Base-by-base conservation (phyloP, 2,329 filamentous ascomycete species). In the Paecilomyces variotii region DNA sequence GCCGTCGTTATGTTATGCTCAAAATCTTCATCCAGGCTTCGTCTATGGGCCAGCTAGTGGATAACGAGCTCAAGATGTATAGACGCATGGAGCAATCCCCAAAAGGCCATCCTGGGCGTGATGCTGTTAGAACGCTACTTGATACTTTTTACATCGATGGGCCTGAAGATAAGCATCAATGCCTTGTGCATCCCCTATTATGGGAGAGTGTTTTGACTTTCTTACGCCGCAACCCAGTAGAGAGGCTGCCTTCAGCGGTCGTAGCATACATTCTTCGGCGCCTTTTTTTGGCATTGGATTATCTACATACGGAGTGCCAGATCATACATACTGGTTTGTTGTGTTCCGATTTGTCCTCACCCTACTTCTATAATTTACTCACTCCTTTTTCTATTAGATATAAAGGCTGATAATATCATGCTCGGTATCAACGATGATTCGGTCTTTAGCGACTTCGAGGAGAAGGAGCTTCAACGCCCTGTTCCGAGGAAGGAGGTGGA, bases 371-470 rank as follows among this genome's bases (percentile, higher is more conserved):
- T 61, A 61, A 57, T 14, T 57, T 50, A 39, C 19, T 19, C 19
- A 19, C 19, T 19, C 19, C 19, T 19, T 19, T 19, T 55, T 34
- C 39, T 56, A 53, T 56, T 53, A 77, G 74, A 76, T 63, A 78
- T 81, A 30, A 79, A 78, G 60, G 73, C 75, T 2, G 74, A 78
- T 59, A 81, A 81, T 53, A 76, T 81, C 39, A 76, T 81, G 71
- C 70, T 79, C 32, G 70, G 70, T 5, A 74, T 78, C 49, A 49
- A 56, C 0, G 75, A 79, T 55, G 68, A 79, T 53, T 73, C 73
- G 0, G 70, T 78, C 9, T 76, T 78, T 53, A 64, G 7, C 24
- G 62, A 71, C 2, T 76, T 80, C 32, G 74, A 77, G 62, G 59
- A 79, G 27, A 57, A 68, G 2, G 78, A 81, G 59, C 61, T 78